These are phyloP conservation scores for Neurospora sp. DNA, from an alignment of 2,329 filamentous ascomycete genomes.

Conservation along the genomic window DNA sequence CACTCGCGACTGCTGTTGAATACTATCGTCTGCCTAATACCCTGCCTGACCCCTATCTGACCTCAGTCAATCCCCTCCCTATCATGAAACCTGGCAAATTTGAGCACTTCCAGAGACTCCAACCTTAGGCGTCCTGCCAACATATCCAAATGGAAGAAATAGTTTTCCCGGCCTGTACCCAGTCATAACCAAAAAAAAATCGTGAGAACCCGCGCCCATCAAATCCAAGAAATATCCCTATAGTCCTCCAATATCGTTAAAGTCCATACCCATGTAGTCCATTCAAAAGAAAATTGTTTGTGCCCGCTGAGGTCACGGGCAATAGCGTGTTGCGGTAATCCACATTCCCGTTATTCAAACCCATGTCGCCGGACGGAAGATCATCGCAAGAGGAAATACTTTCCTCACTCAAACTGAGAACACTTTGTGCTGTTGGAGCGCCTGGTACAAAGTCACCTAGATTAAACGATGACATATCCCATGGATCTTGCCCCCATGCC, in stretches of 20 bases:
- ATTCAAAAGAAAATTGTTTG: conserved; percentile 23
- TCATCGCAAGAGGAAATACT: conserved; percentile 48
- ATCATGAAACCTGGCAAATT: background rate
- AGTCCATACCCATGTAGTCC: conserved; percentile 29
- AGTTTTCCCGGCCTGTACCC: background rate
- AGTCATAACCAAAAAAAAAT: background rate
- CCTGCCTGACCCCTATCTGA: background rate
- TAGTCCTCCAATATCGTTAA: background rate
- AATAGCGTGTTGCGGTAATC: conserved; percentile 25
- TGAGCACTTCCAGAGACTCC: background rate
- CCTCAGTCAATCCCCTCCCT: background rate
- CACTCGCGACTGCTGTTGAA: background rate
- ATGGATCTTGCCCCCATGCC: conserved; percentile 49
- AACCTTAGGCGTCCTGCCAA: background rate
- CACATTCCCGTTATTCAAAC: conserved; percentile 30
- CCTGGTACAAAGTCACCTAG: conserved; percentile 36
- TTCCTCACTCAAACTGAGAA: conserved; percentile 47
- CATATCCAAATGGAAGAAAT: background rate
- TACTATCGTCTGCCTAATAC: background rate
- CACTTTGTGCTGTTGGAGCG: conserved; percentile 37
- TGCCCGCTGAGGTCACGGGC: conserved; percentile 14
- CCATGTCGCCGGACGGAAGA: conserved; percentile 34
- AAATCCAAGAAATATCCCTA: background rate
- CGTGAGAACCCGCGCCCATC: background rate
- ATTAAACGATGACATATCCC: conserved; percentile 42